Evolutionary conservation across 192 early-diverging fungal species (phyloP), one percentile per base, ranked within the genome.

Genomic region (Coemansia reversa): DNA sequence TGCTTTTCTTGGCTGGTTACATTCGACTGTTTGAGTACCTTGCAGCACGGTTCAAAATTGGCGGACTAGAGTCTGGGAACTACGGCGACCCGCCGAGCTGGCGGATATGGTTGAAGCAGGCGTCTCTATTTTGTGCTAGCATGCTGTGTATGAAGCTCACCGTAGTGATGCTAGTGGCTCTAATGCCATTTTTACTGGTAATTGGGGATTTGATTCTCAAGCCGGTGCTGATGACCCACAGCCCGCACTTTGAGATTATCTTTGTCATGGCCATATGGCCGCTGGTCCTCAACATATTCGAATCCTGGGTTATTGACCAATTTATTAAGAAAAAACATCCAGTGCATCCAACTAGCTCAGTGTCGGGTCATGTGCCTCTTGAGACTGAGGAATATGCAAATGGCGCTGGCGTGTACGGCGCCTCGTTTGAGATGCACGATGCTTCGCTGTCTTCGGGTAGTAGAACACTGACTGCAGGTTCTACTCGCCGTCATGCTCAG

Each of bases 191-290:
- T 18, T 45, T 82, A 11, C 66, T 82, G 51, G 65, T 53, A 4
- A 39, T 82, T 18, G 79, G 79, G 50, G 70, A 76, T 51, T 42
- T 63, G 9, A 73, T 82, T 24, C 70, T 82, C 32, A 71, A 70
- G 53, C 79, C 79, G 2, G 70, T 82, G 39, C 67, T 63, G 35
- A 32, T 70, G 53, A 59, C 67, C n/a, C 39, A 68, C 54, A 82
- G 74, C 48, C 64, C 74, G 30, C 70, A 65, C 12, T 63, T 82
- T 61, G 63, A 82, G 25, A 82, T 82, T 19, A 45, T 82, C 4
- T 82, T 82, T 65, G 79, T 82, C 39, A 82, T 82, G 79, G 79
- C 79, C 30, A 48, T 82, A 20, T 76, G 74, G 79, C 79, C 79
- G 14, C 67, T 82, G 25, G 30, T 57, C 50, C 70, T 82, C 49